Percentiles rank a stretch among this genome's conserved stretches.
phyloP scores from a whole-genome alignment of 2,329 filamentous ascomycete genomes.

The Stagonosporopsis tanaceti region DNA sequence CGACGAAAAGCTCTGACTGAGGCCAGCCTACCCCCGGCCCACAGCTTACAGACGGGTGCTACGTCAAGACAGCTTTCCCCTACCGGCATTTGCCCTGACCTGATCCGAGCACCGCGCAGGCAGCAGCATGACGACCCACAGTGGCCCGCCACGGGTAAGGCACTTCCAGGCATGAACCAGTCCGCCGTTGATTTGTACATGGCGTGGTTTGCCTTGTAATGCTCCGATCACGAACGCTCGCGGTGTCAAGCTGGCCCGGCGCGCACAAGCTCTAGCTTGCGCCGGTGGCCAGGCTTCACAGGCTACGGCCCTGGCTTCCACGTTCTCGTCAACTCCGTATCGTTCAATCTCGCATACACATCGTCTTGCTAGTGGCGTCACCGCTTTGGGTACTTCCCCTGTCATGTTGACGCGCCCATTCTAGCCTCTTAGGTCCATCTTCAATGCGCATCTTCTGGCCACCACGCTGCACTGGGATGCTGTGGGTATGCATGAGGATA shows the following conservation, averaged over 20 bases:
- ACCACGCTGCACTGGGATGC: conserved; percentile 40
- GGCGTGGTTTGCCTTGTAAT: conserved; percentile 29
- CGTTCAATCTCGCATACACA: conserved; percentile 45
- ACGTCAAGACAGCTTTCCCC: conserved; percentile 46
- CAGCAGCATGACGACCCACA: conserved; percentile 38
- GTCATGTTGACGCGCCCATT: conserved; percentile 33
- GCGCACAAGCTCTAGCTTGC: conserved; percentile 21
- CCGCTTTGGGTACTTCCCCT: conserved; percentile 45
- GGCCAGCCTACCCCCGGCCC: conserved; percentile 35
- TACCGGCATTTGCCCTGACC: conserved; percentile 40
- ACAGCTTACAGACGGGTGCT: conserved; percentile 47
- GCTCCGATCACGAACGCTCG: conserved; percentile 10
- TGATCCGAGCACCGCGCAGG: conserved; percentile 36
- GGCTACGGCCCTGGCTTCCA: conserved; percentile 39
- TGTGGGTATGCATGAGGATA: conserved; percentile 46
- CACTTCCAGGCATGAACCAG: conserved; percentile 41
- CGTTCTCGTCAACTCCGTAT: conserved; percentile 34
- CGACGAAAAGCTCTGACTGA: conserved; percentile 44
- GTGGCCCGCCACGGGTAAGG: conserved; percentile 32
- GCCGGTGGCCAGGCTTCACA: conserved; percentile 27
- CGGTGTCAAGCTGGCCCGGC: conserved; percentile 14
- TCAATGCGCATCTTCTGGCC: conserved; percentile 49
- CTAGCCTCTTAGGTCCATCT: conserved; percentile 44
- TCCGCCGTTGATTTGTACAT: conserved; percentile 28
- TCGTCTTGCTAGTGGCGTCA: conserved; percentile 43